phyloP scores from a whole-genome alignment of 257 asterid genomes.

The Cordia subcordata region DNA sequence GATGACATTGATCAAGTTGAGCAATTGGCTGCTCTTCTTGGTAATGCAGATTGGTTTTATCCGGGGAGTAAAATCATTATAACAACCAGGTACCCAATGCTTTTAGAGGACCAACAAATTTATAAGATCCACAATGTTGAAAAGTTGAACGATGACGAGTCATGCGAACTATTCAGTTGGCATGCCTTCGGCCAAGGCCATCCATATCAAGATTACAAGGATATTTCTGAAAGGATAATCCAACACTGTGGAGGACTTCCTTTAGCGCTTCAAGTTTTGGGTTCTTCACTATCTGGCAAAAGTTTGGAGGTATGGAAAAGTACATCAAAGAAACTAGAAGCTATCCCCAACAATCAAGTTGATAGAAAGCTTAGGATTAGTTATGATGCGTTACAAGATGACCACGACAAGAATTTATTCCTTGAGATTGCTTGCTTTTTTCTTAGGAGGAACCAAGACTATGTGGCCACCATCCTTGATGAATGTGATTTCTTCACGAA shows the following conservation, averaged over 20 bases:
- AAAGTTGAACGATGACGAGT: slow-evolving; percentile 4
- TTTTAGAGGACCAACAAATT: neutral
- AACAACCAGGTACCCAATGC: neutral
- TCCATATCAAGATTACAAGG: neutral
- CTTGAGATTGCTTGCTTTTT: slow-evolving; percentile 18
- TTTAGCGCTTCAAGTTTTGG: slow-evolving; percentile 14
- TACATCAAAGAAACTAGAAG: slow-evolving; percentile 4
- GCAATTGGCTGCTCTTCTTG: slow-evolving; percentile 14
- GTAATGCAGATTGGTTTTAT: slow-evolving; percentile 10
- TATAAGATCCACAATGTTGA: neutral
- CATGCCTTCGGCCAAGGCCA: slow-evolving; percentile 14
- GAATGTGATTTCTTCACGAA: slow-evolving; percentile 6
- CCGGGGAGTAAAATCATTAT: slow-evolving; percentile 3
- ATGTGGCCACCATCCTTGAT: slow-evolving; percentile 9
- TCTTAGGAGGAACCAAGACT: slow-evolving; percentile 2
- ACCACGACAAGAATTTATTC: slow-evolving; percentile 12
- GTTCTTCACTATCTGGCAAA: slow-evolving; percentile 12
- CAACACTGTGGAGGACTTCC: slow-evolving; percentile 15
- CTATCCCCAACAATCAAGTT: slow-evolving; percentile 10
- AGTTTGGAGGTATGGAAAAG: slow-evolving; percentile 11
- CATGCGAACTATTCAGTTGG: slow-evolving; percentile 14
- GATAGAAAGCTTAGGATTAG: slow-evolving; percentile 3
- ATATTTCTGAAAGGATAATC: slow-evolving; percentile 3
- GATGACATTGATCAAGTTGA: slow-evolving; percentile 26
- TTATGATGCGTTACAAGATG: slow-evolving; percentile 10